phyloP scores from a whole-genome alignment of 129 eudicot genomes.

The Chrysanthemum seticuspe region DNA sequence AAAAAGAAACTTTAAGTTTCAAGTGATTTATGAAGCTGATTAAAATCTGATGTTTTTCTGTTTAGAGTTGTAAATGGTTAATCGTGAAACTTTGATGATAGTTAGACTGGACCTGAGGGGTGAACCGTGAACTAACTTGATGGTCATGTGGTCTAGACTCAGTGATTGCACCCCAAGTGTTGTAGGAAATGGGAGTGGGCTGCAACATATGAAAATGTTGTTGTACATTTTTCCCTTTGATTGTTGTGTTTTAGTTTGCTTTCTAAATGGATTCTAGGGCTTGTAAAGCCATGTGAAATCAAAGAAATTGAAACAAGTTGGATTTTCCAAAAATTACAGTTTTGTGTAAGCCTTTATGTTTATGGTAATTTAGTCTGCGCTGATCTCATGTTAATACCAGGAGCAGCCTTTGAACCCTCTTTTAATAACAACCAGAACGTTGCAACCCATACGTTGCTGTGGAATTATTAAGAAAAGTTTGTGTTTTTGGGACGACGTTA shows the following conservation, averaged over 20 bases:
- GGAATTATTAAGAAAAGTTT: no score
- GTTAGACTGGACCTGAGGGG: constrained; percentile 1
- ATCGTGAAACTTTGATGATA: constrained; percentile 9
- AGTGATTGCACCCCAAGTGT: no score
- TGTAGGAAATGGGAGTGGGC: not conserved
- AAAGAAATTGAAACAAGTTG: not conserved
- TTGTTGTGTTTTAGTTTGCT: not conserved
- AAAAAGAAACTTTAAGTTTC: constrained; percentile 48
- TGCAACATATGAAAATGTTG: constrained; percentile 4
- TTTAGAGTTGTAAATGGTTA: constrained; percentile 5
- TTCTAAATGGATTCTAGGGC: constrained; percentile 1
- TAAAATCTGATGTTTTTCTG: not conserved
- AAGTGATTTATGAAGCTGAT: constrained; percentile 14
- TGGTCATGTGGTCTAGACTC: constrained; percentile 3
- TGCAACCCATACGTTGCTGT: no score
- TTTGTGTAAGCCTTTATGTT: not conserved
- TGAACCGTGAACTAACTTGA: not conserved
- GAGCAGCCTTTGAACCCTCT: no score
- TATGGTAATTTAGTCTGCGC: not conserved
- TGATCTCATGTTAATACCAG: no score
- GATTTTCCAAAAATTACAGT: not conserved
- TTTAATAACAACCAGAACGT: no score
- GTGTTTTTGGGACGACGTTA: no score
- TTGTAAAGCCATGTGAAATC: not conserved
- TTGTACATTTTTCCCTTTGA: not conserved